Evolutionary conservation across 1,284 basidiomycete species (phyloP).

Genomic region (Trichosporon coremiiforme): DNA sequence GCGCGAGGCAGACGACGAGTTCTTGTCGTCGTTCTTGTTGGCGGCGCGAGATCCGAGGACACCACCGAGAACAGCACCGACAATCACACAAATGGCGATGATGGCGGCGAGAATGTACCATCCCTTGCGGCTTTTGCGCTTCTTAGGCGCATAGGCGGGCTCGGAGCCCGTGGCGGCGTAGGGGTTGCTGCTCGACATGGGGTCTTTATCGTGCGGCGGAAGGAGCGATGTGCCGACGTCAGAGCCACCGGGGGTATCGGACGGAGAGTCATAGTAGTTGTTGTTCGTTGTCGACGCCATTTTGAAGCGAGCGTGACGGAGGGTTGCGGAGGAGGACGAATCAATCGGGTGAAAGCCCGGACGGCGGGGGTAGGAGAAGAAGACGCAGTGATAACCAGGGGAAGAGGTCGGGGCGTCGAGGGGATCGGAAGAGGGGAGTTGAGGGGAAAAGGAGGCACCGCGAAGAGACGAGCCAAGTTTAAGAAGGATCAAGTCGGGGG

Average conservation of each 20-base stretch:
- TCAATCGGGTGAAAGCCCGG: conserved; percentile 1
- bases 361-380: conserved; percentile 6
- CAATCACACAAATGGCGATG: conserved; percentile 66
- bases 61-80: conserved; percentile 75
- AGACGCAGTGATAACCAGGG: conserved; percentile 3
- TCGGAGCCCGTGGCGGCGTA: conserved; percentile 41
- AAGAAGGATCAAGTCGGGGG: background rate
- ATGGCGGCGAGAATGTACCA: conserved; percentile 50
- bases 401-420: conserved; percentile 12
- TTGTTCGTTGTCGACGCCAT: conserved; percentile 14
- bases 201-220: conserved; percentile 40
- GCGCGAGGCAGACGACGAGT: conserved; percentile 61
- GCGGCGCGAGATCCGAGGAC: conserved; percentile 65
- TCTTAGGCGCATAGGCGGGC: conserved; percentile 30
- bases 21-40: conserved; percentile 59
- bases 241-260: conserved; percentile 8
- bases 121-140: conserved; percentile 53
- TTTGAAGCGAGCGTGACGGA: background rate
- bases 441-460: conserved; percentile 7
- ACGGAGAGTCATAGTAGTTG: conserved; percentile 14
- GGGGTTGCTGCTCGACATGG: conserved; percentile 50
- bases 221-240: conserved; percentile 25
- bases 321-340: background rate
- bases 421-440: conserved; percentile 18
- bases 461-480: conserved; percentile 6